Base-by-base conservation (phyloP, 2,329 filamentous ascomycete genomes). In the Geosmithia morbida region DNA sequence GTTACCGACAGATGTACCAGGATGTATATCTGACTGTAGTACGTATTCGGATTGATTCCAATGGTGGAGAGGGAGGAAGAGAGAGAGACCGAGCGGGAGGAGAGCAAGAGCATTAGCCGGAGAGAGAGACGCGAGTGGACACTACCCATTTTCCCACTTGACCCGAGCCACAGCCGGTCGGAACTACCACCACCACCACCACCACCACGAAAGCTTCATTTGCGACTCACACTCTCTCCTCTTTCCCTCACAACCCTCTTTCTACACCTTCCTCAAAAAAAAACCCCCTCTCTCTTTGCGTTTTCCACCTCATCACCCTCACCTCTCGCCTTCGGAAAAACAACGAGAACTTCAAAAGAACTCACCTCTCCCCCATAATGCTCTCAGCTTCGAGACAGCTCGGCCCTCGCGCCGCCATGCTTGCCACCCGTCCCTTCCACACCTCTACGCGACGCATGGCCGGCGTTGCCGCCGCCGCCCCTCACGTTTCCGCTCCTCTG, bases 391-490 rank as follows among this genome's bases (percentile, higher is more conserved):
- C 72, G 54, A 67, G 66, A 67, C 56, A 70, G 47, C 54, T 74
- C 46, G 61, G 60, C 56, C 63, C 63, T 54, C 63, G 61, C 59
- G 33, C 33, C 33, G 62, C 64, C 59, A 55, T 61, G 56, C 49
- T 64, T 54, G 53, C 58, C 53, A 54, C 57, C 51, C 61, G 57
- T 16, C 59, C 55, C 59, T 78, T 79, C 61, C 68, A 70, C 67
- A 72, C 71, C 44, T 74, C 74, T 39, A 51, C 67, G 66, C 57
- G 64, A 66, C 57, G 70, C 62, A 59, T 66, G 60, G 57, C 57
- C 51, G 66, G 66, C 44, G 59, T 66, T 41, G 60, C 66, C 48
- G 67, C 72, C 37, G 11, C 33, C 33, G 33, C 33, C 14, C 57
- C 70, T 62, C 59, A 57, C 51, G 66, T 66, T 44, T 59, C 67